Evolutionary conservation across 1,284 basidiomycete genomes (phyloP).

Genomic region (Tylopilus sp.): DNA sequence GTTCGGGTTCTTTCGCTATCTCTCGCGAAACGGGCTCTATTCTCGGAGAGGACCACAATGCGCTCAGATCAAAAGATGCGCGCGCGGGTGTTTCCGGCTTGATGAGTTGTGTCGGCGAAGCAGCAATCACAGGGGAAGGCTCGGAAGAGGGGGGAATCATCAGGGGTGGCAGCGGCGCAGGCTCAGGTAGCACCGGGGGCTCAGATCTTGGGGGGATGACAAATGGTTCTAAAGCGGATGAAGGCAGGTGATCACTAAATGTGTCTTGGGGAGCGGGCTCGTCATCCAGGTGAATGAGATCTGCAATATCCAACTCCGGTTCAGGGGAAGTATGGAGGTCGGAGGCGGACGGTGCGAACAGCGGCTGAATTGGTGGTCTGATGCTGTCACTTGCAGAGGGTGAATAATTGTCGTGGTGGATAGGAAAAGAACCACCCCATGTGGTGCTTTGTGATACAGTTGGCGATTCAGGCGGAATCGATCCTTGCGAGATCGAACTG

Average conservation of each 20-base stretch:
- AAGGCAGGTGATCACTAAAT: slow-evolving; percentile 18
- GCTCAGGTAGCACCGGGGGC: slow-evolving; percentile 13
- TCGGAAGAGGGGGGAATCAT: slow-evolving; percentile 13
- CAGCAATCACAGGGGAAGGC: neutral
- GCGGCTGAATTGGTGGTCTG: slow-evolving; percentile 36
- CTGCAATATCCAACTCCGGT: slow-evolving; percentile 66
- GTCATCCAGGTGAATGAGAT: slow-evolving; percentile 76
- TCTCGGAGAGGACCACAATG: slow-evolving; percentile 59
- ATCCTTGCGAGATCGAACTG: slow-evolving; percentile 41
- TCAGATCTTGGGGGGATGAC: slow-evolving; percentile 9
- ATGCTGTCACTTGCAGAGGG: slow-evolving; percentile 21
- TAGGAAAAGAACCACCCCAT: slow-evolving; percentile 60
- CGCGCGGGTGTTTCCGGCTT: slow-evolving; percentile 42
- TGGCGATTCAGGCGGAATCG: slow-evolving; percentile 64
- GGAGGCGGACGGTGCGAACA: slow-evolving; percentile 43
- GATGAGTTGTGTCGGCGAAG: slow-evolving; percentile 28
- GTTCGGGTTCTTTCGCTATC: slow-evolving; percentile 18
- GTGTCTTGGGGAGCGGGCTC: slow-evolving; percentile 39
- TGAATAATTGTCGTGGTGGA: slow-evolving; percentile 26
- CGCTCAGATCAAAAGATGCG: slow-evolving; percentile 64
- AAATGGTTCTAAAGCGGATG: slow-evolving; percentile 12
- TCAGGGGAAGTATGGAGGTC: slow-evolving; percentile 44
- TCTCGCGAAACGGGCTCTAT: slow-evolving; percentile 28
- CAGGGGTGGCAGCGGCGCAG: slow-evolving; percentile 17
- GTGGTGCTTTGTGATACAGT: slow-evolving; percentile 40